Evolutionary conservation across 352 stramenopile species (phyloP), one percentile per base, ranked within the genome.

Genomic region (Phytophthora podocarpi): DNA sequence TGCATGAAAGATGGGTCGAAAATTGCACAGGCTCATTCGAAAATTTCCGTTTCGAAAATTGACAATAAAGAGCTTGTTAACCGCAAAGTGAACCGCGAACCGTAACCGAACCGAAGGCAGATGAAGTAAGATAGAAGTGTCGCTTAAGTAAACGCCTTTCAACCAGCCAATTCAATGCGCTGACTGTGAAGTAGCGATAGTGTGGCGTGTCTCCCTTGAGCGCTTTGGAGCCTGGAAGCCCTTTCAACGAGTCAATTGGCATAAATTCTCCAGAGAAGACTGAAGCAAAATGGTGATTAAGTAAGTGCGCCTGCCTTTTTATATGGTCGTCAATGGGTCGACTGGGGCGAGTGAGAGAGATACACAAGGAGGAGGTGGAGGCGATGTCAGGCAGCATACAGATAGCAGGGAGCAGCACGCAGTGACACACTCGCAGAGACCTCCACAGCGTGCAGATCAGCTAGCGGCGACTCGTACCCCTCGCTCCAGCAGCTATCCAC

Each of bases 271-370:
- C 83, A 79, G 85, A 93, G 80, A 90, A 91, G 80, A 90, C 82
- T 78, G 43, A 87, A 82, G 81, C 79, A 89, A 90, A 83, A 92
- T 94, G 85, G 85, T 94, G 81, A 94, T 94, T 79, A 94, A 94
- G 85, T 94, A 94, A 74, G 85, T 92, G 57, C 31, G 20, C 48
- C 46, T 30, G 36, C 4, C 21, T 49, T 50, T 50, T 51, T 15
- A 30, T 10, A 42, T 41, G n/a, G 48, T 50, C 43, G 6, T 12
- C 13, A 16, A 58, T 60, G 13, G 15, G 27, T 30, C 15, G 20
- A 15, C 18, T 42, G 34, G 26, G 27, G 30, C n/a, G 30, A 52
- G 30, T 28, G 36, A 26, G 40, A 52, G 20, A 20, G 45, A 47
- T n/a, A 4, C 11, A 42, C 27, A 16, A 1, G 34, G 0, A 64